Evolutionary conservation across 2,329 filamentous ascomycete species (phyloP), one percentile per base, ranked within the genome.

Genomic region (Botrytis galanthina): DNA sequence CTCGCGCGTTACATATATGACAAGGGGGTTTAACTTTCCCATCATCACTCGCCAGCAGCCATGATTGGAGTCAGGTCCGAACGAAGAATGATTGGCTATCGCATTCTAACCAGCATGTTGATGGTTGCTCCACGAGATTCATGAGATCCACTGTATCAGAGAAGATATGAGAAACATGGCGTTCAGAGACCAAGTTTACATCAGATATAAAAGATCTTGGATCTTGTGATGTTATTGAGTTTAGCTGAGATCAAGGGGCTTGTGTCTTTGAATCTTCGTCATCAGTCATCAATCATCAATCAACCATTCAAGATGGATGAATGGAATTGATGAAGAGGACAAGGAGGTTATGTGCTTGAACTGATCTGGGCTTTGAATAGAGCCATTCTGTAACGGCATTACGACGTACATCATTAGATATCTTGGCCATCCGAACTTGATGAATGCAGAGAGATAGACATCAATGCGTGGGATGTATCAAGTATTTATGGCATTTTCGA

Each of bases 1-100:
- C 54, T 70, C 37, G 29, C 54, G 57, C 44, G 68, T 70, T 70
- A 70, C 57, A 70, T 29, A 70, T 70, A 48, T 37, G 54, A 70
- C 68, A 70, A 48, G 68, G 68, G 68, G 3, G 29, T 10, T 37
- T 51, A n/a, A 12, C 48, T 67, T 51, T 32, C 12, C 35, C 59
- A 61, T 61, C 59, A n/a, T 54, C n/a, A 54, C 51, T 54, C 59
- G n/a, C 37, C 59, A n/a, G 32, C 61, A 44, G 61, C 42, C 62
- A 46, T 64, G 10, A 46, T 51, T 54, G n/a, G 26, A 71, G 32
- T 67, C 60, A 72, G 70, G 60, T 72, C 70, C 70, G 60, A 42
- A 16, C 20, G 60, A n/a, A 72, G 12, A 35, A 66, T 35, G 46
- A 72, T 72, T 72, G 70, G 70, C 20, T 72, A n/a, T 39, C 46